Percentiles rank a stretch among this genome's conserved stretches.
phyloP scores from a whole-genome alignment of 2,329 filamentous ascomycete species.

The Aureobasidium vineae region DNA sequence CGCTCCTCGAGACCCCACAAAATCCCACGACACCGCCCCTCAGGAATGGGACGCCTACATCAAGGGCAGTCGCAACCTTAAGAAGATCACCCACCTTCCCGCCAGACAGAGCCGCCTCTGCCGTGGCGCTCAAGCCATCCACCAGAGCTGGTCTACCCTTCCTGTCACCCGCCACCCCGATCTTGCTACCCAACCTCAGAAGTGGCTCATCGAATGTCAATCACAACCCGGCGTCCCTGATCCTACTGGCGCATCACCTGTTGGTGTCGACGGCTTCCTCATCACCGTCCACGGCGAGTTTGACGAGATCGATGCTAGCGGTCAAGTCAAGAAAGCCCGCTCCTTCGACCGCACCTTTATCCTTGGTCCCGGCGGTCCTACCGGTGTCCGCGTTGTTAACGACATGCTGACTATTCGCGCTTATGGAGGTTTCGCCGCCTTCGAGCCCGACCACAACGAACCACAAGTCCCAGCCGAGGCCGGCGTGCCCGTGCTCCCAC shows the following conservation, averaged over 20 bases:
- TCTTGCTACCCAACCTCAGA: conserved; percentile 62
- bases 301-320: conserved; percentile 64
- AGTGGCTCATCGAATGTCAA: conserved; percentile 82
- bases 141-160: conserved; percentile 65
- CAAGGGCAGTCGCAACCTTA: conserved; percentile 73
- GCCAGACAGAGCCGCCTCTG: conserved; percentile 65
- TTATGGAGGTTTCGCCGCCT: conserved; percentile 59
- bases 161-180: conserved; percentile 73
- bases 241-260: conserved; percentile 59
- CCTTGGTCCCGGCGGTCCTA: conserved; percentile 68
- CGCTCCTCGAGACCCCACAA: conserved; percentile 50
- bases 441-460: conserved; percentile 45
- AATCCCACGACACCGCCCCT: conserved; percentile 40
- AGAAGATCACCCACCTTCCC: conserved; percentile 61
- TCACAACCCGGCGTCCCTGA: conserved; percentile 70
- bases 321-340: conserved; percentile 57
- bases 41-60: conserved; percentile 73
- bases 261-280: conserved; percentile 73
- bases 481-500: conserved; percentile 32
- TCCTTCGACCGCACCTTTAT: conserved; percentile 82
- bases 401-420: conserved; percentile 74
- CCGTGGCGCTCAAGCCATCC: conserved; percentile 63
- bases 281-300: conserved; percentile 82
- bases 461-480: conserved; percentile 28
- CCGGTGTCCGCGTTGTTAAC: conserved; percentile 70